phyloP scores from a whole-genome alignment of 495 filamentous ascomycete species.

The Penicillium cinerascens region DNA sequence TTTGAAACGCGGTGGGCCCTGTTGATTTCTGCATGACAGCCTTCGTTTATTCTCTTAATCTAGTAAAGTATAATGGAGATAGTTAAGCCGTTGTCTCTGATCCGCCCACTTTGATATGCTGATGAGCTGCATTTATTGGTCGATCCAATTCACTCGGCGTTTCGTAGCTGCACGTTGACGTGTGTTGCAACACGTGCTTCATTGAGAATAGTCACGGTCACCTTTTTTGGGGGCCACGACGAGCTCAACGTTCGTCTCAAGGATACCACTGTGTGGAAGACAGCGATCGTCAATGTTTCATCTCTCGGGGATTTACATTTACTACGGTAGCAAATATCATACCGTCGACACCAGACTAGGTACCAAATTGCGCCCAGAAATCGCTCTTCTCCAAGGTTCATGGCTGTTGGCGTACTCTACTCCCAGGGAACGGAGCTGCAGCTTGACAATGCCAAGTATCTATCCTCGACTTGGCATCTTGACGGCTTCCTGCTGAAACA shows the following conservation, averaged over 20 bases:
- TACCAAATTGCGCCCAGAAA: background rate
- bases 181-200: background rate
- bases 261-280: background rate
- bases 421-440: background rate
- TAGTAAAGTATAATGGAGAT: background rate
- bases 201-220: background rate
- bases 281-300: too few species aligned
- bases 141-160: slow-evolving; percentile 5
- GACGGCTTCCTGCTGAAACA: background rate
- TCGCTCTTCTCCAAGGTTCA: background rate
- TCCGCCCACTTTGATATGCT: background rate
- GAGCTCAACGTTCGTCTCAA: background rate
- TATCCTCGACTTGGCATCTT: background rate
- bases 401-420: background rate
- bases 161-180: slow-evolving; percentile 8
- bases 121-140: background rate
- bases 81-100: background rate
- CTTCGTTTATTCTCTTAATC: background rate
- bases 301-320: too few species aligned
- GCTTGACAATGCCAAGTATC: background rate
- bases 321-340: background rate
- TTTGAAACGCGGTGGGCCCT: slow-evolving; percentile 1
- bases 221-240: slow-evolving; percentile 6
- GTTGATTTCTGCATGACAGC: too few species aligned
- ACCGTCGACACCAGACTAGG: background rate